A percentile compares a stretch with the other conserved stretches of the same genome.
Conservation (phyloP, 179 eudicot genomes). For the Vitellaria paradoxa region DNA sequence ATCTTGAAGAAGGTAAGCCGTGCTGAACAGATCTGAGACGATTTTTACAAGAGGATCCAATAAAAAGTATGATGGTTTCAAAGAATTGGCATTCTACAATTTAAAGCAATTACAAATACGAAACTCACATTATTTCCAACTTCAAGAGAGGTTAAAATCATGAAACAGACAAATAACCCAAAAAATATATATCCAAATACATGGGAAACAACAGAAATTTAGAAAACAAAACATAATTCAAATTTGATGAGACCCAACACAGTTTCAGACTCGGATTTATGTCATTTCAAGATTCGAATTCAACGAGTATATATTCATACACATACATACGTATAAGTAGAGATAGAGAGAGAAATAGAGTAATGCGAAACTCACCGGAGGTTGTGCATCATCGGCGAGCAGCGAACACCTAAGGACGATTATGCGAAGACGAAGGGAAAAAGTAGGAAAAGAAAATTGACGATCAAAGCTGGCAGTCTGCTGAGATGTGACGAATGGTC, state of each 20-base stretch:
- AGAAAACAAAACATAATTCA: background rate
- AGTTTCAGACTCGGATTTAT: background rate
- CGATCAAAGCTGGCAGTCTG: background rate
- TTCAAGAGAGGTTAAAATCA: background rate
- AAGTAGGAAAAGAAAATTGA: background rate
- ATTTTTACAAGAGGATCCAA: background rate
- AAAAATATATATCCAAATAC: background rate
- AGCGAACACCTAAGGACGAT: background rate
- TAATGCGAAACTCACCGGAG: background rate
- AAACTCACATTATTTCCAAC: background rate
- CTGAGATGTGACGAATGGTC: background rate
- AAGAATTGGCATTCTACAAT: background rate
- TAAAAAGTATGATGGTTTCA: background rate
- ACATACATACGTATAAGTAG: too few species aligned
- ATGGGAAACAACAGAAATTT: background rate
- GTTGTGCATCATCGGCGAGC: background rate
- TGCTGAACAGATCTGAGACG: background rate
- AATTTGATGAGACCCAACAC: background rate
- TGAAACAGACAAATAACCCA: background rate
- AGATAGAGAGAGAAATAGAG: too few species aligned
- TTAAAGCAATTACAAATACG: background rate
- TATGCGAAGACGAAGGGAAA: background rate
- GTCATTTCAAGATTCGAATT: background rate
- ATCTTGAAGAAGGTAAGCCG: too few species aligned
- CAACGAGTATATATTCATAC: background rate